Percentiles rank a stretch among this genome's conserved stretches.
phyloP scores from a whole-genome alignment of 495 filamentous ascomycete species.

The Aspergillus steynii region DNA sequence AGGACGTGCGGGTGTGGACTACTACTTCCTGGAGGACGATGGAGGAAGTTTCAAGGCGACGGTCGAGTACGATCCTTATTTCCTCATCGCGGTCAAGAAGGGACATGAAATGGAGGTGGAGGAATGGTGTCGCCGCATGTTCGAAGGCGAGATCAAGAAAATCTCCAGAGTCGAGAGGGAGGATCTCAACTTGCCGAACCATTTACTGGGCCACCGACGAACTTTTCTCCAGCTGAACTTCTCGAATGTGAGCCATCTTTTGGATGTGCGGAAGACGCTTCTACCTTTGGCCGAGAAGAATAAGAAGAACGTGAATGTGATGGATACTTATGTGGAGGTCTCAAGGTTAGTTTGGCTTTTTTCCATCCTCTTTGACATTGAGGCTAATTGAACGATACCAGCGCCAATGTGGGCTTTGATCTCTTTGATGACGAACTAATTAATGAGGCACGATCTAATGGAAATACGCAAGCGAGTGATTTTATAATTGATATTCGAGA shows the following conservation, averaged over 20 bases:
- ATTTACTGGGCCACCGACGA: constrained; percentile 85
- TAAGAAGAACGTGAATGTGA: constrained; percentile 87
- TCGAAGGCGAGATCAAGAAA: constrained; percentile 81
- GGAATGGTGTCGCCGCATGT: constrained; percentile 86
- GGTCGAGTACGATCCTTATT: constrained; percentile 94
- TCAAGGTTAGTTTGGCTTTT: constrained; percentile 61
- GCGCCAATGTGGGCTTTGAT: constrained; percentile 86
- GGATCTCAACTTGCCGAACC: constrained; percentile 94
- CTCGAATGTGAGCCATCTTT: constrained; percentile 79
- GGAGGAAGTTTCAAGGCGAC: constrained; percentile 95
- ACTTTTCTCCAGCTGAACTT: constrained; percentile 85
- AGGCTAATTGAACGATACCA: constrained; percentile 39
- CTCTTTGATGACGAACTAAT: constrained; percentile 90
- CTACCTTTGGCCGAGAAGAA: constrained; percentile 96
- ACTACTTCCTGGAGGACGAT: constrained; percentile 94
- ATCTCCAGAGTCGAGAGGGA: constrained; percentile 83
- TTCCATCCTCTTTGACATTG: not conserved
- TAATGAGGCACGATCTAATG: constrained; percentile 81
- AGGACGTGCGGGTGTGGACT: constrained; percentile 89
- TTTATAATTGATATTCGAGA: constrained; percentile 98
- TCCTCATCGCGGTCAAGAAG: constrained; percentile 85
- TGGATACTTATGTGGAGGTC: constrained; percentile 98
- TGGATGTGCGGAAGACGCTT: constrained; percentile 77
- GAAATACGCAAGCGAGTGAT: constrained; percentile 87
- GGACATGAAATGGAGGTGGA: constrained; percentile 91